Percentiles rank a stretch among this genome's conserved stretches.
These are phyloP conservation scores for Calonectria montana DNA, from an alignment of 2,329 filamentous ascomycete species.

Conservation along the genomic window DNA sequence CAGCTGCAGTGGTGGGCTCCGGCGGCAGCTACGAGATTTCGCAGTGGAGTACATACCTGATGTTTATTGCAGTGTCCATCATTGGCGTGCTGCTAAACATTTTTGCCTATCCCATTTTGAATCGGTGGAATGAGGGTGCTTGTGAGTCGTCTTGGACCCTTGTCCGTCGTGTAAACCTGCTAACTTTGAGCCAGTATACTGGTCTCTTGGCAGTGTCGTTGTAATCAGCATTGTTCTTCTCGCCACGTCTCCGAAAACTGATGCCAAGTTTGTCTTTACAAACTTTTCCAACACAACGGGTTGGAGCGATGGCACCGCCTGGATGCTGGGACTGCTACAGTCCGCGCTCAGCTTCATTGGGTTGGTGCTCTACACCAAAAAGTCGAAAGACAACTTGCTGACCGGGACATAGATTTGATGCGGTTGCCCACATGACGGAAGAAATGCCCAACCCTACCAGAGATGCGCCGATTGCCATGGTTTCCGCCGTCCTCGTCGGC, in stretches of 20 bases:
- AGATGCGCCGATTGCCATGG: constrained; percentile 55
- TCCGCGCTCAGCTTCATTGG: constrained; percentile 49
- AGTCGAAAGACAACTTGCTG: not conserved
- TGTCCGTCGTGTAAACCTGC: not conserved
- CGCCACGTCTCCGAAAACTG: constrained; percentile 52
- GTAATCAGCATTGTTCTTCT: constrained; percentile 57
- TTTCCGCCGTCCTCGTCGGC: constrained; percentile 52
- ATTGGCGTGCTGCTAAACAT: constrained; percentile 49
- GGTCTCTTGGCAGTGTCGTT: constrained; percentile 54
- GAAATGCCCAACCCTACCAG: constrained; percentile 56
- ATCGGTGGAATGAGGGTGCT: constrained; percentile 55
- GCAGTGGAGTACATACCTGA: constrained; percentile 54
- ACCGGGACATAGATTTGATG: constrained; percentile 50
- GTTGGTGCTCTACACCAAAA: not conserved
- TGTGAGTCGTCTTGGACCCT: constrained; percentile 34
- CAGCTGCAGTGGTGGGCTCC: constrained; percentile 54
- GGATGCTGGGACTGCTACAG: constrained; percentile 59
- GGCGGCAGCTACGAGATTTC: constrained; percentile 52
- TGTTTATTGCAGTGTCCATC: constrained; percentile 49
- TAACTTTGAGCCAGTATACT: constrained; percentile 46
- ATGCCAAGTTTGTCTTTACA: constrained; percentile 56
- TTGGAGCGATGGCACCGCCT: constrained; percentile 59
- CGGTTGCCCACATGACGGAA: constrained; percentile 58
- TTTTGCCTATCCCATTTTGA: constrained; percentile 55
- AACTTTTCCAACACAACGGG: constrained; percentile 58